Conservation (phyloP, 768 basidiomycete genomes). For the Clitopilus hobsonii region DNA sequence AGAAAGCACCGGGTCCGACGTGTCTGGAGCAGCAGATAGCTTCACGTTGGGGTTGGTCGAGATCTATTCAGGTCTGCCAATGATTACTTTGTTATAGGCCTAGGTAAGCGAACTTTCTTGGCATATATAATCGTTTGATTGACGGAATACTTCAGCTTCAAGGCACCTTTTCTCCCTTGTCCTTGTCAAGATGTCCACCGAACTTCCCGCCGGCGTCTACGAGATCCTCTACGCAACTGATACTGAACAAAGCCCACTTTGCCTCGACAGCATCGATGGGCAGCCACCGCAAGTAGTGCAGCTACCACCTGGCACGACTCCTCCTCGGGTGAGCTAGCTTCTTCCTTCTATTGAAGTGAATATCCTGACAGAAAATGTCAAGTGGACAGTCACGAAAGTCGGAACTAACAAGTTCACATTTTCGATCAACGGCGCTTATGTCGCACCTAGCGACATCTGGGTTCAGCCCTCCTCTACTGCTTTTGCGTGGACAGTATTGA, state of each 20-base stretch:
- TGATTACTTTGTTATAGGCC: no score
- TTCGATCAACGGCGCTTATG: neutral
- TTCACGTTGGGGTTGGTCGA: neutral
- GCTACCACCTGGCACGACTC: neutral
- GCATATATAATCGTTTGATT: neutral
- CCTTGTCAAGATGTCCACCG: neutral
- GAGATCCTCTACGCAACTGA: slow-evolving; percentile 2
- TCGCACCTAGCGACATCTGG: slow-evolving; percentile 4
- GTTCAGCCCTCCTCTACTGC: slow-evolving; percentile 1
- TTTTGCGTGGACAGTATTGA: slow-evolving; percentile 1
- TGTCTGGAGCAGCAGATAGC: no score
- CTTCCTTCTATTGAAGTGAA: neutral
- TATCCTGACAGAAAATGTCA: neutral
- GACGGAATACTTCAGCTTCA: neutral
- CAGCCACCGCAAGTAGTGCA: slow-evolving; percentile 6
- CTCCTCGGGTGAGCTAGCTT: neutral
- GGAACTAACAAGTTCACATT: slow-evolving; percentile 3
- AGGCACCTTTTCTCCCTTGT: neutral
- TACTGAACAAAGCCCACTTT: neutral
- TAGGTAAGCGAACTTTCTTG: no score
- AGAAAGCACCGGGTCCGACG: neutral
- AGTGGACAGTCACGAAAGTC: slow-evolving; percentile 6
- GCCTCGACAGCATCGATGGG: slow-evolving; percentile 1
- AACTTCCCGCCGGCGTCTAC: slow-evolving; percentile 1
- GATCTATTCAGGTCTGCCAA: no score